Evolutionary conservation across 2,329 filamentous ascomycete genomes (phyloP), one percentile per base, ranked within the genome.

Genomic region (Pestalotiopsis sp.): DNA sequence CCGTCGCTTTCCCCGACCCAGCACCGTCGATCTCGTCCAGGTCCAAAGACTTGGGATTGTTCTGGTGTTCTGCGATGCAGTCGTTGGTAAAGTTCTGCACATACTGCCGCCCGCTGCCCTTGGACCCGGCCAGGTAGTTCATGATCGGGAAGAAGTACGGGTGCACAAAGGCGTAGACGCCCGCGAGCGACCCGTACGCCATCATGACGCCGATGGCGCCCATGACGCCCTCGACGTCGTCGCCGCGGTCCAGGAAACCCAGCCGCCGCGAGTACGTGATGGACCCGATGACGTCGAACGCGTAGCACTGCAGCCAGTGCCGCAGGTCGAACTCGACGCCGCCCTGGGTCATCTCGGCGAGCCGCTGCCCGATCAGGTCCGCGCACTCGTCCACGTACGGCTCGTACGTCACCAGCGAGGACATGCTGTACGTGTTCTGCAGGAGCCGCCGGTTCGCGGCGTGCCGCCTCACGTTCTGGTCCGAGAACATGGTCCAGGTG

Each of bases 401-500:
- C 66, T 80, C 78, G 65, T 80, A 80, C 4, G 74, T 71, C 3
- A 80, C 71, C 13, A 80, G 69, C 1, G 75, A 69, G 1, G 76
- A 74, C 78, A 80, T 78, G 10, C 74, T 72, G 67, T 79, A 79
- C 0, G 68, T 74, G n/a, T 68, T 71, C 66, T 78, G 75, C 26
- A 75, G 77, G 6, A 74, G 72, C 22, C 71, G 68, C 11, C 77
- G 73, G 1, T 72, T 74, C 13, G 72, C 66, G 5, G 75, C 68
- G 40, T 79, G 77, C 0, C 71, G 69, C 52, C 69, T 66, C 30
- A 75, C 72, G 17, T 73, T 69, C 17, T 70, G 73, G 39, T 80
- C 78, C 2, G 65, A 66, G 63, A 81, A 81, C 7, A 78, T 57
- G 11, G 70, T 73, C 74, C 72, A 75, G 6, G 64, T 56, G 40